Percentiles rank a stretch among this genome's conserved stretches.
Evolutionary conservation across 208 protist species (phyloP).

Genomic region (Leptomonas pyrrhocoris): DNA sequence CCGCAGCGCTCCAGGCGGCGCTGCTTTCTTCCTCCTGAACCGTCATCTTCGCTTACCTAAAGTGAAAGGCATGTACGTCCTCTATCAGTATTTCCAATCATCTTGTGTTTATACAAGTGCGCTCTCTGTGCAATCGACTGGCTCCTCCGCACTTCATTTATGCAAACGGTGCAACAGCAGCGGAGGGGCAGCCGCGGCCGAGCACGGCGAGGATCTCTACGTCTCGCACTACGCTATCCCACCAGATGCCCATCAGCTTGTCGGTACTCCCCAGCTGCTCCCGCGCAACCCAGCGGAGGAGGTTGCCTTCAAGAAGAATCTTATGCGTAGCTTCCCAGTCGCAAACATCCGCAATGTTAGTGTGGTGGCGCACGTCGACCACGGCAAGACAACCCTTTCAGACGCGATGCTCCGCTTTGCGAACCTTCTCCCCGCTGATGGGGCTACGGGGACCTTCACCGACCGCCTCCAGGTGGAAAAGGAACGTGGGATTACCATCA

Average conservation of each 20-base stretch:
- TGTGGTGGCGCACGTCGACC: constrained; percentile 93
- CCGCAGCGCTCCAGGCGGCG: neutral
- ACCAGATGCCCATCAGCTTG: constrained; percentile 34
- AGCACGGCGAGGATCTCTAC: constrained; percentile 29
- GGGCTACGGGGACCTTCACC: constrained; percentile 79
- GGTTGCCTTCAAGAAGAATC: constrained; percentile 44
- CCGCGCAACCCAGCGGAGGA: constrained; percentile 37
- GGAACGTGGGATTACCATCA: constrained; percentile 97
- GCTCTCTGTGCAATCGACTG: neutral
- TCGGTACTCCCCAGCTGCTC: constrained; percentile 36
- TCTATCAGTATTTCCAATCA: neutral
- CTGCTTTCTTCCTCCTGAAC: neutral
- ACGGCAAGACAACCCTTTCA: constrained; percentile 93
- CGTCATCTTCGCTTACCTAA: neutral
- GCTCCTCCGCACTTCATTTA: neutral
- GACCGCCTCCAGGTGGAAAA: constrained; percentile 95
- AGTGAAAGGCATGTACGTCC: neutral
- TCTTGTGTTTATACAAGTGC: neutral
- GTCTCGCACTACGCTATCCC: constrained; percentile 39
- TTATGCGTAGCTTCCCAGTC: constrained; percentile 57
- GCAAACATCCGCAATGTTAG: constrained; percentile 89
- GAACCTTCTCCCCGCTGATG: constrained; percentile 69
- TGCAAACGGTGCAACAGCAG: neutral
- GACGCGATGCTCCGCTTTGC: constrained; percentile 88
- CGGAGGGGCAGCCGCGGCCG: neutral